A percentile compares a stretch with the other conserved stretches of the same genome.
Conservation (phyloP, 2,329 filamentous ascomycete genomes). For the Zymoseptoria brevis region DNA sequence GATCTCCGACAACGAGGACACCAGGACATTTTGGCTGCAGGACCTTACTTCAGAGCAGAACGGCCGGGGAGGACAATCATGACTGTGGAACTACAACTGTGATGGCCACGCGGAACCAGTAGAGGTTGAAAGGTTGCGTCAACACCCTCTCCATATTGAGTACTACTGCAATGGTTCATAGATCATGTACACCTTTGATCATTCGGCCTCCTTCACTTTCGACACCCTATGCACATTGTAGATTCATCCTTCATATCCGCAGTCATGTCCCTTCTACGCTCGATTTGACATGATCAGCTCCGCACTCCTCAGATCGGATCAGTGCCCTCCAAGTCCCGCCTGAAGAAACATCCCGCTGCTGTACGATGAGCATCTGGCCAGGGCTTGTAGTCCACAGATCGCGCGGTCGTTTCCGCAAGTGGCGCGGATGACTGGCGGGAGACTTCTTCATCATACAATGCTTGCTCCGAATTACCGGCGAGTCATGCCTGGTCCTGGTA, state of each 20-base stretch:
- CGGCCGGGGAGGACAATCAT: too few species aligned
- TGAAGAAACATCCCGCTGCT: constrained; percentile 17
- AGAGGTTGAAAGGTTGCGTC: too few species aligned
- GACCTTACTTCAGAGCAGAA: too few species aligned
- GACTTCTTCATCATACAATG: background rate
- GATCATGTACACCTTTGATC: too few species aligned
- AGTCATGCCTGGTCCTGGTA: constrained; percentile 8
- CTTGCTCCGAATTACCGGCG: constrained; percentile 1
- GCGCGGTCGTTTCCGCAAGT: constrained; percentile 4
- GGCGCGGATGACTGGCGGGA: constrained; percentile 5
- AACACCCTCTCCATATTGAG: too few species aligned
- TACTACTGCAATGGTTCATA: too few species aligned
- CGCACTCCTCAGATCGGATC: background rate
- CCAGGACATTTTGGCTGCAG: too few species aligned
- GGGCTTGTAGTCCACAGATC: constrained; percentile 8
- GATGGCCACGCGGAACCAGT: too few species aligned
- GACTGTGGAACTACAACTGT: too few species aligned
- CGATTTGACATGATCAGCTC: background rate
- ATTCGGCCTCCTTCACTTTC: too few species aligned
- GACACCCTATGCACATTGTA: background rate
- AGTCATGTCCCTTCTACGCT: background rate
- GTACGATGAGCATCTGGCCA: constrained; percentile 15
- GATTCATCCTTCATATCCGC: background rate
- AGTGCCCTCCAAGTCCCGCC: constrained; percentile 4
- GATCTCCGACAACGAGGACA: too few species aligned